Percentiles rank a stretch among this genome's conserved stretches.
These are phyloP conservation scores for Prunus mongolica DNA, from an alignment of 306 rosid species.

Conservation along the genomic window DNA sequence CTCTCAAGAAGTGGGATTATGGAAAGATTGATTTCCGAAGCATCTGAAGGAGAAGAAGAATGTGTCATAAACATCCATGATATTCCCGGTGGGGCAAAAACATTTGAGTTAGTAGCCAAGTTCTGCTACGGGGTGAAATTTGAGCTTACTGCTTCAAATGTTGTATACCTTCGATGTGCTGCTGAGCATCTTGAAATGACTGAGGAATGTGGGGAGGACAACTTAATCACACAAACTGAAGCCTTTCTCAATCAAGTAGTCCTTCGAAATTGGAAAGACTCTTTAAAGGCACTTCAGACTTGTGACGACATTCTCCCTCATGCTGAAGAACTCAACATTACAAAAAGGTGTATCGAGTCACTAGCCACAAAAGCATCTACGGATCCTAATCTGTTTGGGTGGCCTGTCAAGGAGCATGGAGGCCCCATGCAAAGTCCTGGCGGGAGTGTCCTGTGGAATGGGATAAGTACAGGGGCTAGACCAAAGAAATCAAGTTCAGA, in stretches of 20 bases:
- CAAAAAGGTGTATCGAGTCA: constrained; percentile 86
- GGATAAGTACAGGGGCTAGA: constrained; percentile 96
- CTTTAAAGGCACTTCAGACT: constrained; percentile 81
- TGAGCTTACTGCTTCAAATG: constrained; percentile 89
- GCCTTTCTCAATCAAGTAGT: constrained; percentile 74
- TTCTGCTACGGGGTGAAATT: constrained; percentile 97
- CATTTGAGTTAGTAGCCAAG: constrained; percentile 90
- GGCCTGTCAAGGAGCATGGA: constrained; percentile 91
- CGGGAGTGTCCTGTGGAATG: constrained; percentile 98
- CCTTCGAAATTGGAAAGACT: constrained; percentile 88
- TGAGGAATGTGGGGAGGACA: constrained; percentile 88
- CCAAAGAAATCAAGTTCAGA: constrained; percentile 75
- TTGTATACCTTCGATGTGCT: constrained; percentile 84
- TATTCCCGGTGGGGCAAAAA: constrained; percentile 90
- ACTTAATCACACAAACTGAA: constrained; percentile 71
- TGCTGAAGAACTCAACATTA: constrained; percentile 75
- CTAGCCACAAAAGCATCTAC: constrained; percentile 82
- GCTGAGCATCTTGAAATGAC: constrained; percentile 92
- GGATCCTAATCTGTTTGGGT: constrained; percentile 90
- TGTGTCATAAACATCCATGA: constrained; percentile 47
- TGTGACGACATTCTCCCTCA: constrained; percentile 53
- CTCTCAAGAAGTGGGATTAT: constrained; percentile 95
- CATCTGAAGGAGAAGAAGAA: constrained; percentile 73
- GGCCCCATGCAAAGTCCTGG: constrained; percentile 99
- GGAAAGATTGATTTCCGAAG: constrained; percentile 78